Conservation (phyloP, 768 basidiomycete genomes). For the Boletus rubropictus region DNA sequence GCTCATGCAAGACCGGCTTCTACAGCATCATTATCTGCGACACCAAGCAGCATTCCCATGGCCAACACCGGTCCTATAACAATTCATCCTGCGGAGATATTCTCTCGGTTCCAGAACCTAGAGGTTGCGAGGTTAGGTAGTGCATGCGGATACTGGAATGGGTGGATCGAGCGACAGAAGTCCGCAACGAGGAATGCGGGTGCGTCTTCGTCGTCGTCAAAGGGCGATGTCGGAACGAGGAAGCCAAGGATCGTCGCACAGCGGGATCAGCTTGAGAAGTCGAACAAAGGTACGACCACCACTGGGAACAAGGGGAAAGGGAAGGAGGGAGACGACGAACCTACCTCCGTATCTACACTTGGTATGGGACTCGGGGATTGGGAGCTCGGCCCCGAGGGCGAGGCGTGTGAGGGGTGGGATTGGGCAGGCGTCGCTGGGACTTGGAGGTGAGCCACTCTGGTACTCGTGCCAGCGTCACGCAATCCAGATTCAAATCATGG, state of each 20-base stretch:
- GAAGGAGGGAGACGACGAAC: slow-evolving; percentile 3
- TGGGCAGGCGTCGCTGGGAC: slow-evolving; percentile 53
- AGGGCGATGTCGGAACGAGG: neutral
- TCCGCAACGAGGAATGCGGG: neutral
- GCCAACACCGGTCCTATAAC: neutral
- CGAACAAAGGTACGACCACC: neutral
- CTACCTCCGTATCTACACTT: neutral
- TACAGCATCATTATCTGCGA: neutral
- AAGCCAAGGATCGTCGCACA: slow-evolving; percentile 13
- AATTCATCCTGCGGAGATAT: slow-evolving; percentile 19
- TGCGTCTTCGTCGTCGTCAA: neutral
- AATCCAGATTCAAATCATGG: neutral
- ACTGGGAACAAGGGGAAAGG: slow-evolving; percentile 16
- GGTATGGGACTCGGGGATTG: slow-evolving; percentile 11
- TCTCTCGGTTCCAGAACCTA: slow-evolving; percentile 27
- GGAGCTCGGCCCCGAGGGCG: slow-evolving; percentile 19
- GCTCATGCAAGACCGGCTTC: neutral
- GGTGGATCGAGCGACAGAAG: slow-evolving; percentile 13
- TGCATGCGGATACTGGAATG: slow-evolving; percentile 38
- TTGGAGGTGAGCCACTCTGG: slow-evolving; percentile 41
- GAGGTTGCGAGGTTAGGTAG: slow-evolving; percentile 39
- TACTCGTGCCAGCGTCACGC: no score
- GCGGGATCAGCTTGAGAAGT: slow-evolving; percentile 10
- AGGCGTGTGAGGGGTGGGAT: slow-evolving; percentile 43
- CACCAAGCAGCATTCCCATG: neutral